Base-by-base conservation (phyloP, 768 basidiomycete genomes). In the Tricholoma matsutake region DNA sequence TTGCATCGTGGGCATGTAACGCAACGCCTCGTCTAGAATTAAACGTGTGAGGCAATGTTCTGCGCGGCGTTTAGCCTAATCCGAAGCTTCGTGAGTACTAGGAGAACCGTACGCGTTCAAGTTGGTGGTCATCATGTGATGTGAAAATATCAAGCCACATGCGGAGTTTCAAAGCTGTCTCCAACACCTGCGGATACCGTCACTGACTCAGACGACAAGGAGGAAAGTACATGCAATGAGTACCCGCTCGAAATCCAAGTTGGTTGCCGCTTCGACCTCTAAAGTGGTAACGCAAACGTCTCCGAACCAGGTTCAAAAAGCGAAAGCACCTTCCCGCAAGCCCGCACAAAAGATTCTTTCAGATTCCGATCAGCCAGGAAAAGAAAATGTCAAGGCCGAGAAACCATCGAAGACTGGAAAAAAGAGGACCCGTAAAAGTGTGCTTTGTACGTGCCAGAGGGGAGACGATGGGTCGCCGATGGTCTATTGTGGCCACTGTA, bases 391-490 rank as follows among this genome's bases (percentile, higher is more conserved):
- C 37, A 63, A 59, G 63, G 64, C 66, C 10, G 34, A 64, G 45
- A 64, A 56, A 57, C 51, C 60, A 32, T 16, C 58, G 9, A 63
- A 65, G 49, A 54, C 57, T 16, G 62, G 45, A 45, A 35, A 13
- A 56, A 18, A 34, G 35, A 62, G 49, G 63, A n/a, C 64, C 54
- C 25, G 53, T 35, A 55, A 67, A 51, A 61, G 71, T 13, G 64
- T 74, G 9, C 78, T 82, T 65, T 93, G 92, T 76, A 75, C 81
- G 1, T 94, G 92, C 72, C 77, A 80, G 18, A 81, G 82, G 55
- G 82, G 82, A 49, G 87, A 93, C 69, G 87, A 92, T 76, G 91
- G 88, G 37, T 81, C 87, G 5, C 91, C 91, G 9, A 92, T 93
- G 91, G 86, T 94, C 51, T 75, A 75, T 37, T 94, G 92, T 69